Conservation (phyloP, 345 rosid species). For the Citrus hindsii region DNA sequence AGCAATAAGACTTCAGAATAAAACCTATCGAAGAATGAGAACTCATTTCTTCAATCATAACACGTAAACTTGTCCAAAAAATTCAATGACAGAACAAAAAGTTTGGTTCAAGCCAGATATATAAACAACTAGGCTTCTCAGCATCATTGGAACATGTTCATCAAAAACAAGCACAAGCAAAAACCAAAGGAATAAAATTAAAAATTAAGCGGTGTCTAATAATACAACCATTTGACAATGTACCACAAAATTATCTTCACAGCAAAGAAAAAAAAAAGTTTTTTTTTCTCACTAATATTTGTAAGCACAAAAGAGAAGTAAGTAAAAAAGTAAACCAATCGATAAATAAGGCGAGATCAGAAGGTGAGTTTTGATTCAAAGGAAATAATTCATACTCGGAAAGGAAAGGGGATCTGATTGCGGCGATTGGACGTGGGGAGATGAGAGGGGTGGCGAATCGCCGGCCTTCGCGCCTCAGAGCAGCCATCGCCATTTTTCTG, state of each 20-base stretch:
- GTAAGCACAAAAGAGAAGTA: background rate
- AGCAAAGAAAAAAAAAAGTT: too few relatives aligned
- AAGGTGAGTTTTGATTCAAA: background rate
- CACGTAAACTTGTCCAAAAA: background rate
- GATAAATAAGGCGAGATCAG: background rate
- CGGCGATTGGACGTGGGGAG: slow-evolving; percentile 53
- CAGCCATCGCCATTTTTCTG: slow-evolving; percentile 69
- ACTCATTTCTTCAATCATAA: background rate
- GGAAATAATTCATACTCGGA: slow-evolving; percentile 29
- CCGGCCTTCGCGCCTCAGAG: slow-evolving; percentile 77
- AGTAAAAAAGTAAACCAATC: background rate
- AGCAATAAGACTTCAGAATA: background rate
- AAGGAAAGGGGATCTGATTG: slow-evolving; percentile 38
- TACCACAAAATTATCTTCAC: background rate
- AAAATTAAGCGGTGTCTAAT: background rate
- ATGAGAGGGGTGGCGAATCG: slow-evolving; percentile 60
- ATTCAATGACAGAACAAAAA: background rate
- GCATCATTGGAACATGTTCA: background rate
- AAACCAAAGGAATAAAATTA: background rate
- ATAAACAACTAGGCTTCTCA: background rate
- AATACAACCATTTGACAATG: background rate
- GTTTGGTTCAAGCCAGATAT: background rate
- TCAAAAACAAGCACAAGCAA: background rate
- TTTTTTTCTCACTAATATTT: too few relatives aligned
- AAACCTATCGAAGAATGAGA: background rate